Evolutionary conservation across 495 filamentous ascomycete genomes (phyloP).

Genomic region (Venustampulla echinocandica): DNA sequence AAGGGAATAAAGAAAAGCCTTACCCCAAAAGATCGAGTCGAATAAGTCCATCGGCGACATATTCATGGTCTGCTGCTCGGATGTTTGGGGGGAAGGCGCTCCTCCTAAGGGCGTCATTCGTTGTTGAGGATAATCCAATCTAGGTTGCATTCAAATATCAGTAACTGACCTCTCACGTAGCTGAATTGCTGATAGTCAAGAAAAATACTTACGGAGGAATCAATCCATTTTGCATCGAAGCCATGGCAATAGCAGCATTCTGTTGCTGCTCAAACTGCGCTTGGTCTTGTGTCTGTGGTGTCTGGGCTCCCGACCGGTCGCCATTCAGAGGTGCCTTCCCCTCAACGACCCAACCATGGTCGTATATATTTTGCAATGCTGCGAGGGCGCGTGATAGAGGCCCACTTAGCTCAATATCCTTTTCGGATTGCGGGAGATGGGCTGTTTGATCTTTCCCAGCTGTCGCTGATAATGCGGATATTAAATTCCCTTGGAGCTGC

Average conservation of each 20-base stretch:
- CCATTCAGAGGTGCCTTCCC: constrained; percentile 1
- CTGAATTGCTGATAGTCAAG: background rate
- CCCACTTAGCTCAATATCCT: constrained; percentile 46
- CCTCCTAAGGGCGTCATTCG: constrained; percentile 10
- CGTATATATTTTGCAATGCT: constrained; percentile 50
- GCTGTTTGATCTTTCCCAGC: constrained; percentile 37
- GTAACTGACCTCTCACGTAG: background rate
- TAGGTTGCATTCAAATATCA: constrained; percentile 17
- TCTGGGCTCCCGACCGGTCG: background rate
- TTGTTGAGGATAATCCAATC: constrained; percentile 22
- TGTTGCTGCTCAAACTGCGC: constrained; percentile 38
- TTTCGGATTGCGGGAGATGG: constrained; percentile 34
- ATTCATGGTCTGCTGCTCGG: constrained; percentile 25
- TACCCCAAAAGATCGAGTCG: constrained; percentile 52
- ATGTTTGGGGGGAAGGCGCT: background rate
- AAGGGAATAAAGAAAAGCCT: constrained; percentile 14
- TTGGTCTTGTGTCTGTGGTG: constrained; percentile 22
- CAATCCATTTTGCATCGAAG: constrained; percentile 40
- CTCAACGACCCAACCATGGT: constrained; percentile 37
- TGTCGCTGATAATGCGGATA: constrained; percentile 45
- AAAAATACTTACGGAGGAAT: constrained; percentile 20
- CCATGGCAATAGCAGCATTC: constrained; percentile 46
- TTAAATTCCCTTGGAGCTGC: constrained; percentile 46
- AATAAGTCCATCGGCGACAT: constrained; percentile 51
- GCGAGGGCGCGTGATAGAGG: constrained; percentile 43